Percentiles rank a stretch among this genome's conserved stretches.
These are phyloP conservation scores for Puccinia coronata DNA, from an alignment of 1,284 basidiomycete genomes.

Conservation along the genomic window DNA sequence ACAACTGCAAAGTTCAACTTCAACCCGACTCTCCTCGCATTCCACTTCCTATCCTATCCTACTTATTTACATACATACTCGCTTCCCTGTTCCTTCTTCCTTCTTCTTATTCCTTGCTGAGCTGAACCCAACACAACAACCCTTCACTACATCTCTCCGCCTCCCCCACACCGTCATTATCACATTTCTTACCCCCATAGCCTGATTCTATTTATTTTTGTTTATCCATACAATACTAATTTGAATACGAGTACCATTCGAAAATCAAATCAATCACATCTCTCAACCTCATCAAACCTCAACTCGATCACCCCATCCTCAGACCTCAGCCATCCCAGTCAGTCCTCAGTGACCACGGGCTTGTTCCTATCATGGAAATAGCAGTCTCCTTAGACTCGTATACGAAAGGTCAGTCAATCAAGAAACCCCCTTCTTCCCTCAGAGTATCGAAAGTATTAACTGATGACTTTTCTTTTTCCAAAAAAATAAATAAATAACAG, in stretches of 20 bases:
- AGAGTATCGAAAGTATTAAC: constrained; percentile 48
- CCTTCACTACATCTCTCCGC: no score
- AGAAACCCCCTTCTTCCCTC: constrained; percentile 52
- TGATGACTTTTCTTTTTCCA: not conserved
- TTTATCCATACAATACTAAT: no score
- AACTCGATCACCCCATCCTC: constrained; percentile 11
- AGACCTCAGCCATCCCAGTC: not conserved
- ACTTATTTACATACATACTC: not conserved
- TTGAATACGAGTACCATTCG: no score
- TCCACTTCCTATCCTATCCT: no score
- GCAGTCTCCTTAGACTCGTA: constrained; percentile 48
- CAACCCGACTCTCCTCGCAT: not conserved
- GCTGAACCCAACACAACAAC: no score
- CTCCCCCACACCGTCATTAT: no score
- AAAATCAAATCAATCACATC: no score
- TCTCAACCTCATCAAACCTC: not conserved
- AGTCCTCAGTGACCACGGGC: not conserved
- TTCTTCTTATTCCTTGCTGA: no score
- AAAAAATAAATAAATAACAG: constrained; percentile 48
- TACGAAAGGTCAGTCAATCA: constrained; percentile 48
- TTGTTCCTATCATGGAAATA: constrained; percentile 45
- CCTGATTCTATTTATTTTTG: no score
- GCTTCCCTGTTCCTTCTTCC: not conserved
- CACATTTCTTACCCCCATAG: no score
- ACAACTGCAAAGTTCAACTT: no score